phyloP scores from a whole-genome alignment of 1,284 basidiomycete genomes.

The Wallemia hederae region DNA sequence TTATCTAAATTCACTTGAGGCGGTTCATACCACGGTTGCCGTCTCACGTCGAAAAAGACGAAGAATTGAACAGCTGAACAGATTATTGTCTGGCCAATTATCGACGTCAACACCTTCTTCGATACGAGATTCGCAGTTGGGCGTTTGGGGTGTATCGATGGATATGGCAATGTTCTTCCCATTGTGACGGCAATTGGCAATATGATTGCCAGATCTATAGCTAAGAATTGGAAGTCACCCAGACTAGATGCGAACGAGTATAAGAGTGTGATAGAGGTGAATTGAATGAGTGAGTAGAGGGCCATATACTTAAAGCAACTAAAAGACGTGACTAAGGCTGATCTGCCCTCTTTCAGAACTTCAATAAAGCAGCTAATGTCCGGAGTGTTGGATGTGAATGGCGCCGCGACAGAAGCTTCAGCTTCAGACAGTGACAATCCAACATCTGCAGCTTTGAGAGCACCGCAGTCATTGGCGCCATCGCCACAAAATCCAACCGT shows the following conservation, averaged over 20 bases:
- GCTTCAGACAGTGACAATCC: conserved; percentile 91
- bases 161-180: conserved; percentile 76
- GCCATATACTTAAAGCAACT: conserved; percentile 99
- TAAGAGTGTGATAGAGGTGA: conserved; percentile 56
- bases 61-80: conserved; percentile 58
- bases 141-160: conserved; percentile 56
- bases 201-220: conserved; percentile 93
- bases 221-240: conserved; percentile 92
- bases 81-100: conserved; percentile 74
- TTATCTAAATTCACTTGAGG: conserved; percentile 36
- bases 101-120: conserved; percentile 75
- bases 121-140: conserved; percentile 91
- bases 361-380: conserved; percentile 92
- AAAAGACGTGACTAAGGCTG: conserved; percentile 87
- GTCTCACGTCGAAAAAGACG: conserved; percentile 63
- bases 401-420: conserved; percentile 95
- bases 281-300: conserved; percentile 68
- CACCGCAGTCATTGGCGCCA: conserved; percentile 95
- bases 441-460: conserved; percentile 92
- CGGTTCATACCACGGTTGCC: conserved; percentile 49
- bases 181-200: conserved; percentile 92
- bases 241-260: conserved; percentile 91
- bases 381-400: conserved; percentile 75
- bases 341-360: conserved; percentile 54
- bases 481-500: conserved; percentile 97